Base-by-base conservation (phyloP, 139 green algal genomes). In the Chlorella vulgaris region DNA sequence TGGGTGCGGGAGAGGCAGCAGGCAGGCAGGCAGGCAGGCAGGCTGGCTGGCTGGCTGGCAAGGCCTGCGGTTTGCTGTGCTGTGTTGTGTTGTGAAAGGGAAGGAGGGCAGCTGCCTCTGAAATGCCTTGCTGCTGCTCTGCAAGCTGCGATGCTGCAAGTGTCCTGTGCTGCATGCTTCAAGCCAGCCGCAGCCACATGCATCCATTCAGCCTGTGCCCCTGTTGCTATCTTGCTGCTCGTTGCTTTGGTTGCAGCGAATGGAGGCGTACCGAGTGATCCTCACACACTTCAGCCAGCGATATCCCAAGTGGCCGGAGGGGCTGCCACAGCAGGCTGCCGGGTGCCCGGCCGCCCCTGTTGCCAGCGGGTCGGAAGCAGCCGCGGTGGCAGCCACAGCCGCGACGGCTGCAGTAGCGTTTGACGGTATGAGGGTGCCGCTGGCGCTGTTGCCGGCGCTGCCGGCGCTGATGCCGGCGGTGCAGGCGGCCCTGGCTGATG, bases 281-380 rank as follows among this genome's bases (percentile, higher is more conserved):
- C 84, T 94, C 24, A 94, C 90, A 2, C 90, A 94, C 79, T 94
- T 94, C 78, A 90, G 84, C 63, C 89, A 93, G 76, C 81, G 90
- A 3, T 94, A 94, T 76, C 87, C 88, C 38, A 86, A 89, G 66
- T 80, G 86, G 29, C 88, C 89, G 15, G 71, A 71, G 31, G 89
- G 78, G 21, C 19, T 93, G 35, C 69, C 74, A 0, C 21, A 35
- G 35, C 58, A n/a, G 18, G 15, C 42, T 7, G 26, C 18, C 68
- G 13, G 38, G 47, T 13, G 38, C 36, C 15, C 22, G 15, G 24
- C 21, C 7, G 58, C 22, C 7, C 21, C 58, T 13, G 24, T 29
- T 33, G 24, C 7, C 24, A 36, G 58, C 22, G 26, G 58, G 58
- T 21, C 7, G 58, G 58, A 29, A 22, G 21, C 24, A 36, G 58